These are phyloP conservation scores for Fusarium sp. DNA, from an alignment of 2,329 filamentous ascomycete genomes.

Conservation along the genomic window DNA sequence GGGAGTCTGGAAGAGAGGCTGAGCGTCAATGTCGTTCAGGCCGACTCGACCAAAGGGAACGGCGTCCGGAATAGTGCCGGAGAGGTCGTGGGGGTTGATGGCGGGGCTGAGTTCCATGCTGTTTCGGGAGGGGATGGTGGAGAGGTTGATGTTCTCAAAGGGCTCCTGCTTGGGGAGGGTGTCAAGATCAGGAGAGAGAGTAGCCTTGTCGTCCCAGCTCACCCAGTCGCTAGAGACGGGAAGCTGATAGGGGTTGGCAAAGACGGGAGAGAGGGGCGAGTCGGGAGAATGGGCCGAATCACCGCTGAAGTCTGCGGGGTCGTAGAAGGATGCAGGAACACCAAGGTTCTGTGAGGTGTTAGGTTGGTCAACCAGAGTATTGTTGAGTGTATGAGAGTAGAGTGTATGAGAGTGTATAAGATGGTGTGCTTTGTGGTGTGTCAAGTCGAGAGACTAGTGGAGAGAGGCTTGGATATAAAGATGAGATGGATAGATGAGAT, in stretches of 20 bases:
- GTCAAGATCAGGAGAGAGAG: conserved; percentile 44
- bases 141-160: conserved; percentile 44
- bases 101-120: conserved; percentile 46
- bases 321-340: conserved; percentile 42
- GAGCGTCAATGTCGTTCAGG: conserved; percentile 44
- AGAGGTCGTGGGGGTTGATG: conserved; percentile 45
- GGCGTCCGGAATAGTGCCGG: conserved; percentile 42
- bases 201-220: conserved; percentile 45
- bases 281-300: conserved; percentile 45
- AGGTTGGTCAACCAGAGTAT: conserved; percentile 21
- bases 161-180: conserved; percentile 44
- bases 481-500: conserved; percentile 24
- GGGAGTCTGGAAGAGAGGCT: conserved; percentile 45
- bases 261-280: conserved; percentile 45
- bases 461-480: conserved; percentile 37
- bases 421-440: conserved; percentile 39
- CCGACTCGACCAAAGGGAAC: conserved; percentile 45
- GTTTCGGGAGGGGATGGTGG: conserved; percentile 41
- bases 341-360: conserved; percentile 39
- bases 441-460: conserved; percentile 13
- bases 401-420: conserved; percentile 1
- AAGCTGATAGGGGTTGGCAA: conserved; percentile 44
- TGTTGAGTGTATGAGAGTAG: neutral
- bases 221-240: conserved; percentile 45
- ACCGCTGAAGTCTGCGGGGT: conserved; percentile 45